Evolutionary conservation across 139 green algal species (phyloP), one percentile per base, ranked within the genome.

Genomic region (Axilococcus clingmanii): DNA sequence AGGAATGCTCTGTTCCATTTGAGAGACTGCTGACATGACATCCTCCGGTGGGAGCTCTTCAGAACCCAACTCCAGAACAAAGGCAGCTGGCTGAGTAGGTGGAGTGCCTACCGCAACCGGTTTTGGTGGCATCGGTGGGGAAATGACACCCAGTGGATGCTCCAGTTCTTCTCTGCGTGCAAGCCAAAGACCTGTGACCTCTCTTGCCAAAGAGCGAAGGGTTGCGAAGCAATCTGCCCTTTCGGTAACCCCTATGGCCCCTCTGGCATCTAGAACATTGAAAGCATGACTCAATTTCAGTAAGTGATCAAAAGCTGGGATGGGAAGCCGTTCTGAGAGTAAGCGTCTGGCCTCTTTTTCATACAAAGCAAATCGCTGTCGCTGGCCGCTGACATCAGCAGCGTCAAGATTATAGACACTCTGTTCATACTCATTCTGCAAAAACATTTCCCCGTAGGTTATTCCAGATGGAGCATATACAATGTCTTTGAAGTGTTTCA

Each of bases 401-500:
- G 84, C 74, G 40, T 96, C 87, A 49, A 95, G 60, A 61, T 94
- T 91, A 74, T 84, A 94, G 14, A 59, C 52, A 28, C 61, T 72
- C 85, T 94, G 94, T 67, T 96, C 87, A 54, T 86, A 87, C 78
- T 99, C 93, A 60, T 91, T 97, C 66, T 97, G 84, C 41, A 98
- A 60, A 43, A 97, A 94, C 57, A 99, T 81, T 81, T 99, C 92
- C 17, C 93, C 93, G 59, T 99, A 98, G 5, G 81, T 93, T 5
- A 97, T 57, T 3, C 33, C 62, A 38, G 9, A 17, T 16, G 32
- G 51, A 2, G 33, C 65, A 49, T 79, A 91, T 50, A 55, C 57
- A 61, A 98, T 98, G 68, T 97, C 88, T 66, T 94, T 95, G 68
- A 98, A 98, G 79, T 98, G 91, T 41, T 81, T 79, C 16, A 94